phyloP scores from a whole-genome alignment of 73 alveolate species.

The Paramecium biaurelia region DNA sequence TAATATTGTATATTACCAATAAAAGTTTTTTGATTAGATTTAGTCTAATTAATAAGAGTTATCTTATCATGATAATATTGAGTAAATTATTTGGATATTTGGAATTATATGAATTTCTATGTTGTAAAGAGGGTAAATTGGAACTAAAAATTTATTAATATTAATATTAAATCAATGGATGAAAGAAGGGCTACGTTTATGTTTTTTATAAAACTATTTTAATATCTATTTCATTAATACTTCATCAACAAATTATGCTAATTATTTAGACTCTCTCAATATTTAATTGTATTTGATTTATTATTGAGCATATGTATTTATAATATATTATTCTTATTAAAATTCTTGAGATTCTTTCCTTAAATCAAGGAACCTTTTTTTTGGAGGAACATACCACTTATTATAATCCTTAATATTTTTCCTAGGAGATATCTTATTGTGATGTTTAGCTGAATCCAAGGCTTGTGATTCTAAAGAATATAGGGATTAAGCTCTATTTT shows the following conservation, averaged over 20 bases:
- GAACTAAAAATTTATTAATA: neutral
- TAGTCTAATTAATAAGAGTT: neutral
- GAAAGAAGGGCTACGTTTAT: conserved; percentile 26
- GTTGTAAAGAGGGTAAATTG: neutral
- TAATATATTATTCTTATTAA: neutral
- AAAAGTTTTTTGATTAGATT: neutral
- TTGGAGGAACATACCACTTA: conserved; percentile 31
- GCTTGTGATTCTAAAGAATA: neutral
- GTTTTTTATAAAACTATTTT: neutral
- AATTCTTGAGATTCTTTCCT: neutral
- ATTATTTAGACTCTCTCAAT: neutral
- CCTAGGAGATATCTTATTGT: neutral
- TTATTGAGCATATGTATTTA: neutral
- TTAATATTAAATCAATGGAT: neutral
- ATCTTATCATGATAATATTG: too few species aligned
- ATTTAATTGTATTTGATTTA: neutral
- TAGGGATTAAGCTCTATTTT: neutral
- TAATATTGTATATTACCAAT: neutral
- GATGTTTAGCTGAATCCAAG: neutral
- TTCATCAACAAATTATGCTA: neutral
- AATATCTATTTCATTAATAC: neutral
- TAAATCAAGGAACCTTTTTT: neutral
- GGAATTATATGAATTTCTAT: neutral
- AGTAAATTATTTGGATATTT: neutral
- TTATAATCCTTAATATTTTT: conserved; percentile 12